phyloP scores from a whole-genome alignment of 495 filamentous ascomycete species.

The Lasiosphaeriaceae sp. region DNA sequence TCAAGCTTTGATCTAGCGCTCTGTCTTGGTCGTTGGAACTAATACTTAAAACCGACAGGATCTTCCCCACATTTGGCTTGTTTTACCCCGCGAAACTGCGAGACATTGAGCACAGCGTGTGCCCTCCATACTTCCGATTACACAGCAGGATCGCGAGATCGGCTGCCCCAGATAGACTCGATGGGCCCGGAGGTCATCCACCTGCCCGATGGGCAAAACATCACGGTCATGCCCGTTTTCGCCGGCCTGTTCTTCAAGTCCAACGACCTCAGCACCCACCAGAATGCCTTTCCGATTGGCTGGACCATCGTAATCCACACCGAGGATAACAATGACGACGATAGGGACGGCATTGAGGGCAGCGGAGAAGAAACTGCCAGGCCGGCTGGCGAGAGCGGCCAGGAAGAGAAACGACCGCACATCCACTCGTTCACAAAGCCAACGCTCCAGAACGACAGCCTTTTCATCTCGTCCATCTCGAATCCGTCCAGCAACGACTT shows the following conservation, averaged over 20 bases:
- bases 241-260: conserved; percentile 84
- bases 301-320: conserved; percentile 85
- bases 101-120: no score
- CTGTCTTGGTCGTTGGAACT: no score
- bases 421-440: conserved; percentile 66
- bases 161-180: background rate
- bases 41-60: background rate
- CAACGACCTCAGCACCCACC: conserved; percentile 64
- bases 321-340: conserved; percentile 31
- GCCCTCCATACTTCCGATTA: background rate
- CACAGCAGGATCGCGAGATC: background rate
- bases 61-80: conserved; percentile 1
- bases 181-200: conserved; percentile 47
- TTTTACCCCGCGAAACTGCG: no score
- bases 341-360: conserved; percentile 20
- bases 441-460: conserved; percentile 69
- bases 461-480: conserved; percentile 89
- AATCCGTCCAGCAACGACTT: conserved; percentile 75
- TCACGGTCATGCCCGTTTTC: conserved; percentile 79
- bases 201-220: conserved; percentile 81
- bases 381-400: background rate
- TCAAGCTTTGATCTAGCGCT: background rate
- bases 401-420: conserved; percentile 28
- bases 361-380: background rate
- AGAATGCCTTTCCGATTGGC: conserved; percentile 71